phyloP scores from a whole-genome alignment of 2,329 filamentous ascomycete genomes.

The Colletotrichum sp. region DNA sequence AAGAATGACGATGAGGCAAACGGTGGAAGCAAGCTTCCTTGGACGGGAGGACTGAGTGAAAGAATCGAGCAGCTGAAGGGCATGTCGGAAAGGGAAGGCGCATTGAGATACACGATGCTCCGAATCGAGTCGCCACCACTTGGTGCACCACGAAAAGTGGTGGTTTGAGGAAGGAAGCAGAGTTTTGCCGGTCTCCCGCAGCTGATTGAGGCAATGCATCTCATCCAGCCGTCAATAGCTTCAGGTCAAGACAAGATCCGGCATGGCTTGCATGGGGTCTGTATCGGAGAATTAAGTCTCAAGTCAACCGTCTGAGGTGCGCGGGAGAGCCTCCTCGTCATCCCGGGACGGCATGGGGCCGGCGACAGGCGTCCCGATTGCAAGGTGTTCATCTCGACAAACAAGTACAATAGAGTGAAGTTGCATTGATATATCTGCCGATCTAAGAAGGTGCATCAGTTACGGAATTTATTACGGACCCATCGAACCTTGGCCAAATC shows the following conservation, averaged over 20 bases:
- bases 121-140: not conserved
- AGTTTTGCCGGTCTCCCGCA: not conserved
- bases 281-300: not conserved
- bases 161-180: not conserved
- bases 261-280: not conserved
- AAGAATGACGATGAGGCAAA: not conserved
- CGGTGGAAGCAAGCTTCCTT: not conserved
- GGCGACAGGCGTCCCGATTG: not conserved
- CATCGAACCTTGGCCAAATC: not conserved
- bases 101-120: not conserved
- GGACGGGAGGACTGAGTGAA: not conserved
- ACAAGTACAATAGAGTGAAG: not conserved
- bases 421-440: not conserved
- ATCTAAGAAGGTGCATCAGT: not conserved
- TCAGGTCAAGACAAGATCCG: not conserved
- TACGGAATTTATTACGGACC: not conserved
- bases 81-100: not conserved
- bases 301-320: not conserved
- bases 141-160: not conserved
- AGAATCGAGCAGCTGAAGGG: not conserved
- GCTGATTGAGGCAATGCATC: not conserved
- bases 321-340: not conserved
- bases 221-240: not conserved
- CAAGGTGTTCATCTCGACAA: not conserved
- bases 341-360: not conserved